Evolutionary conservation across 306 rosid genomes (phyloP).

Genomic region (Cucumis hystrix): DNA sequence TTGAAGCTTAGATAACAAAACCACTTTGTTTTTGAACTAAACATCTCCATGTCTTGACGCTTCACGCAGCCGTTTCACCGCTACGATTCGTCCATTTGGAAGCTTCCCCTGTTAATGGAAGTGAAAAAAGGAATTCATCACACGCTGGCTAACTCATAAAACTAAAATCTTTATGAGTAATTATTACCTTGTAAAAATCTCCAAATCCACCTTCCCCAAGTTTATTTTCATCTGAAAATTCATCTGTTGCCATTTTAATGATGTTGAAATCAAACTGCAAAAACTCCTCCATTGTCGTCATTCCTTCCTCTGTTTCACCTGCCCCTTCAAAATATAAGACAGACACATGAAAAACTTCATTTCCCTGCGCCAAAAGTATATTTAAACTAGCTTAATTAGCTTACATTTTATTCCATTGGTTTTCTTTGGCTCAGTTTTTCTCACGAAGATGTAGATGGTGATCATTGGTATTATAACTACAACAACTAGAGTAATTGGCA

Average conservation of each 20-base stretch:
- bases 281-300: slow-evolving; percentile 7
- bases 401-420: neutral
- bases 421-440: neutral
- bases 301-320: neutral
- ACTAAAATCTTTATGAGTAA: neutral
- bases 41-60: slow-evolving; percentile 27
- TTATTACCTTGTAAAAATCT: slow-evolving; percentile 41
- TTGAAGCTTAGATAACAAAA: slow-evolving; percentile 32
- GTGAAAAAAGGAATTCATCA: neutral
- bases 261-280: slow-evolving; percentile 16
- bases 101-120: slow-evolving; percentile 19
- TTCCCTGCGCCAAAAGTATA: too few relatives aligned
- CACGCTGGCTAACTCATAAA: neutral
- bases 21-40: slow-evolving; percentile 40
- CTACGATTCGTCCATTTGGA: slow-evolving; percentile 15
- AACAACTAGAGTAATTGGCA: neutral
- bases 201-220: slow-evolving; percentile 58
- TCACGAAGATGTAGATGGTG: neutral
- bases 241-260: slow-evolving; percentile 20
- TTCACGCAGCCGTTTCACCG: slow-evolving; percentile 31
- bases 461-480: neutral
- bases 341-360: too few relatives aligned
- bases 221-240: slow-evolving; percentile 33
- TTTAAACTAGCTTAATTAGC: neutral
- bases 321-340: neutral